Percentiles rank a stretch among this genome's conserved stretches.
Evolutionary conservation across 768 basidiomycete genomes (phyloP).

Genomic region (Suillus paluster): DNA sequence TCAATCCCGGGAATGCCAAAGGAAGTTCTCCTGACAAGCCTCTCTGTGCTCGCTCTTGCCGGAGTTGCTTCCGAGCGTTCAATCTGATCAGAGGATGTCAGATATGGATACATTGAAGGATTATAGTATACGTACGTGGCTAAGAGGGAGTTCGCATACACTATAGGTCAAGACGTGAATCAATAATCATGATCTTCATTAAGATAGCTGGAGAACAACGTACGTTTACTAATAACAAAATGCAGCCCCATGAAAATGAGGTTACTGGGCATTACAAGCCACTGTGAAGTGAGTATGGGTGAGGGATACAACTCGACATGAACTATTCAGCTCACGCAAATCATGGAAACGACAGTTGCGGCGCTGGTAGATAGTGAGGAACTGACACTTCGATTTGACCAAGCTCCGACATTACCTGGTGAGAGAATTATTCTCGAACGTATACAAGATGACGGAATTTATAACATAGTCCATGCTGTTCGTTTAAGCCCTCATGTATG

Average conservation of each 20-base stretch:
- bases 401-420: constrained; percentile 41
- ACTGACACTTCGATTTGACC: neutral
- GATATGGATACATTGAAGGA: too few relatives aligned
- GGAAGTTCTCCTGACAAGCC: constrained; percentile 34
- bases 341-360: constrained; percentile 45
- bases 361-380: constrained; percentile 31
- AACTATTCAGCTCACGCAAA: constrained; percentile 40
- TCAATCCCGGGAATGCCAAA: constrained; percentile 26
- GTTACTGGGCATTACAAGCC: constrained; percentile 51
- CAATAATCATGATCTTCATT: constrained; percentile 1
- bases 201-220: constrained; percentile 7
- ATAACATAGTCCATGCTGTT: constrained; percentile 52
- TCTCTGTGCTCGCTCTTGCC: constrained; percentile 30
- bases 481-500: neutral
- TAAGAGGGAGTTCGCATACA: constrained; percentile 56
- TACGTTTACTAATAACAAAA: constrained; percentile 57
- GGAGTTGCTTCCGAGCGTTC: constrained; percentile 41
- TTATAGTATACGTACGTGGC: constrained; percentile 38
- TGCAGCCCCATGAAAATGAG: constrained; percentile 58
- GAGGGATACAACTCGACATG: neutral
- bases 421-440: constrained; percentile 55
- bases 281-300: constrained; percentile 29
- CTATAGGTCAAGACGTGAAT: constrained; percentile 24
- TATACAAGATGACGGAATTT: constrained; percentile 52
- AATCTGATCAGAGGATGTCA: constrained; percentile 26